Conservation (phyloP, 2,329 filamentous ascomycete species). For the Phoma sp. region DNA sequence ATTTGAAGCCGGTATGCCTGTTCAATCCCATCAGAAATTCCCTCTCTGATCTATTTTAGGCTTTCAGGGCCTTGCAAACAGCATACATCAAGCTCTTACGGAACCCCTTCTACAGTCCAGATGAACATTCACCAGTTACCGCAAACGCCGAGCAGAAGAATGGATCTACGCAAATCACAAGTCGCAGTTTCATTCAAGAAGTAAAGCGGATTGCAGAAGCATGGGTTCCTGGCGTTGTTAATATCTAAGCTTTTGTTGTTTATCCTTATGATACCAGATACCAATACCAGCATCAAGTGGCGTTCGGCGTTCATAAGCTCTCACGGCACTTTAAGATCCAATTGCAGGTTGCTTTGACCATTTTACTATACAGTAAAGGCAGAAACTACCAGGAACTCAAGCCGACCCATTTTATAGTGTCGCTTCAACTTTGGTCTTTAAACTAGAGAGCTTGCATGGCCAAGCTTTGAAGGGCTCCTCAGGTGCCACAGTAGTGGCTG, state of each 20-base stretch:
- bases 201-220: slow-evolving; percentile 83
- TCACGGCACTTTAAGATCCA: too few species aligned
- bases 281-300: slow-evolving; percentile 29
- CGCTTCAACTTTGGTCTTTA: too few species aligned
- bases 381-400: too few species aligned
- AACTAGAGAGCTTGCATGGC: too few species aligned
- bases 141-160: slow-evolving; percentile 53
- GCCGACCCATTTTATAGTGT: too few species aligned
- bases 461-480: too few species aligned
- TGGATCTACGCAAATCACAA: slow-evolving; percentile 73
- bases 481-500: too few species aligned
- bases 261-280: slow-evolving; percentile 26
- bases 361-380: too few species aligned
- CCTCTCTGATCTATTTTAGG: slow-evolving; percentile 51
- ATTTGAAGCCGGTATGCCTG: slow-evolving; percentile 75
- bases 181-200: slow-evolving; percentile 78
- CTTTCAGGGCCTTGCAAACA: slow-evolving; percentile 90
- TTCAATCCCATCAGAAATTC: too few species aligned
- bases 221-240: slow-evolving; percentile 78
- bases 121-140: slow-evolving; percentile 73
- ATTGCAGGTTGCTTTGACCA: too few species aligned
- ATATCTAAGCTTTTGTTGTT: slow-evolving; percentile 53
- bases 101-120: slow-evolving; percentile 93
- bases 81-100: slow-evolving; percentile 87
- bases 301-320: slow-evolving; percentile 23